Evolutionary conservation across 2,329 filamentous ascomycete species (phyloP).

Genomic region (Fusarium udum): DNA sequence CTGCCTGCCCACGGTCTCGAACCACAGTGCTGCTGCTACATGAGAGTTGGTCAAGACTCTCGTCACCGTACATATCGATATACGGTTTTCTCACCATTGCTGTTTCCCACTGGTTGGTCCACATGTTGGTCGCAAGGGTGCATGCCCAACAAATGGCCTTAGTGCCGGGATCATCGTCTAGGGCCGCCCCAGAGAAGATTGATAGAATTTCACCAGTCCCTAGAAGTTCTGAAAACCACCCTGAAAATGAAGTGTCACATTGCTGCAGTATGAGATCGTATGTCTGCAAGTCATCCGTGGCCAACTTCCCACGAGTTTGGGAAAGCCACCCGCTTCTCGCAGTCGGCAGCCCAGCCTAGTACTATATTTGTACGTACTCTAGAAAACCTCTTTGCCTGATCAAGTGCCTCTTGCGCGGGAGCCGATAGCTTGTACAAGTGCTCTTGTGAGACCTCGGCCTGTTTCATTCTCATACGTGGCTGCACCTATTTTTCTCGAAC

Average conservation of each 20-base stretch:
- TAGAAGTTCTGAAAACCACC: slow-evolving; percentile 10
- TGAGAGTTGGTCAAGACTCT: slow-evolving; percentile 13
- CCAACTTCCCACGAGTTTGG: slow-evolving; percentile 33
- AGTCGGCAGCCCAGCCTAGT: not conserved
- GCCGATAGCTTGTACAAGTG: slow-evolving; percentile 9
- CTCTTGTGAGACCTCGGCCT: slow-evolving; percentile 8
- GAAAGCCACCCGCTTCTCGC: slow-evolving; percentile 19
- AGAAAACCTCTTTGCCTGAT: slow-evolving; percentile 4
- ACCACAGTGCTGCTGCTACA: slow-evolving; percentile 17
- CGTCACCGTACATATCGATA: slow-evolving; percentile 22
- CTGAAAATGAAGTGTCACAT: slow-evolving; percentile 30
- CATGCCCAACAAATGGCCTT: slow-evolving; percentile 27
- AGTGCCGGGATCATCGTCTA: slow-evolving; percentile 30
- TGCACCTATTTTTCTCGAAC: slow-evolving; percentile 40
- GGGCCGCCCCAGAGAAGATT: slow-evolving; percentile 14
- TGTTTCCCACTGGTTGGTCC: slow-evolving; percentile 32
- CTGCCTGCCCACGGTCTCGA: slow-evolving; percentile 16
- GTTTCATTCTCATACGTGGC: slow-evolving; percentile 34
- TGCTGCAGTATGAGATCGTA: slow-evolving; percentile 34
- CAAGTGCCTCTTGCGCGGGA: slow-evolving; percentile 13
- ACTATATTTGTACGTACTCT: slow-evolving; percentile 17
- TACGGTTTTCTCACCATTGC: slow-evolving; percentile 17
- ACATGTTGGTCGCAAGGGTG: slow-evolving; percentile 32
- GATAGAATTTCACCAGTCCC: not conserved
- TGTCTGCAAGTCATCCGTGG: slow-evolving; percentile 41